Percentiles rank a stretch among this genome's conserved stretches.
These are phyloP conservation scores for Epichloe gansuensis DNA, from an alignment of 2,329 filamentous ascomycete species.

Conservation along the genomic window DNA sequence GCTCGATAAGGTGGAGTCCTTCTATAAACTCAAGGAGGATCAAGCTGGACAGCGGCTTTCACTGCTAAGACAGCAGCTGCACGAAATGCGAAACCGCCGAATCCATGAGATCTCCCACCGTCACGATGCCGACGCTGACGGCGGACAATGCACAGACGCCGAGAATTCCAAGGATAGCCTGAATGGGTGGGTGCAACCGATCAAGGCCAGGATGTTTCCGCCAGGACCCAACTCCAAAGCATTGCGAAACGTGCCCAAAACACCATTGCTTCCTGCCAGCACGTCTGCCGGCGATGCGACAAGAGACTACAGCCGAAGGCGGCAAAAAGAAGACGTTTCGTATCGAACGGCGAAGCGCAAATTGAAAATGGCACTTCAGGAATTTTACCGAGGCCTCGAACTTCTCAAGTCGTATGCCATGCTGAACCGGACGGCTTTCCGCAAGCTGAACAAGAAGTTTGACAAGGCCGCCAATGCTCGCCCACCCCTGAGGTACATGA, in stretches of 20 bases:
- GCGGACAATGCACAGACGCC: slow-evolving; percentile 10
- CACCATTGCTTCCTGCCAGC: slow-evolving; percentile 27
- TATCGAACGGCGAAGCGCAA: slow-evolving; percentile 85
- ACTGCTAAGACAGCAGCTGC: slow-evolving; percentile 68
- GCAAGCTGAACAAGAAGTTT: slow-evolving; percentile 98
- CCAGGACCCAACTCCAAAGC: slow-evolving; percentile 49
- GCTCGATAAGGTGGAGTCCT: slow-evolving; percentile 80
- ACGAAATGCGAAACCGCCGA: slow-evolving; percentile 81
- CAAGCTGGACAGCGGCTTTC: slow-evolving; percentile 64
- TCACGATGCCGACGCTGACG: slow-evolving; percentile 19
- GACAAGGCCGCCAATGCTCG: slow-evolving; percentile 78
- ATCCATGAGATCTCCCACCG: slow-evolving; percentile 52
- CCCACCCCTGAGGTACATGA: slow-evolving; percentile 70
- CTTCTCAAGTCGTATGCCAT: slow-evolving; percentile 83
- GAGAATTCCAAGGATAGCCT: slow-evolving; percentile 17
- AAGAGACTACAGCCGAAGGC: slow-evolving; percentile 39
- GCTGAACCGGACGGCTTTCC: slow-evolving; percentile 83
- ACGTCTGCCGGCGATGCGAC: slow-evolving; percentile 18
- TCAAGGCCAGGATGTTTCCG: slow-evolving; percentile 40
- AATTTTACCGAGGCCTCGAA: slow-evolving; percentile 86
- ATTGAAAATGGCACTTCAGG: slow-evolving; percentile 78
- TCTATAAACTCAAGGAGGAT: slow-evolving; percentile 79
- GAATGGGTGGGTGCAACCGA: slow-evolving; percentile 36
- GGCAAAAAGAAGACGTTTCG: slow-evolving; percentile 45
- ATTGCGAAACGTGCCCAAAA: slow-evolving; percentile 39